Conservation (phyloP, 768 basidiomycete species). For the Rhizopogon rudus region DNA sequence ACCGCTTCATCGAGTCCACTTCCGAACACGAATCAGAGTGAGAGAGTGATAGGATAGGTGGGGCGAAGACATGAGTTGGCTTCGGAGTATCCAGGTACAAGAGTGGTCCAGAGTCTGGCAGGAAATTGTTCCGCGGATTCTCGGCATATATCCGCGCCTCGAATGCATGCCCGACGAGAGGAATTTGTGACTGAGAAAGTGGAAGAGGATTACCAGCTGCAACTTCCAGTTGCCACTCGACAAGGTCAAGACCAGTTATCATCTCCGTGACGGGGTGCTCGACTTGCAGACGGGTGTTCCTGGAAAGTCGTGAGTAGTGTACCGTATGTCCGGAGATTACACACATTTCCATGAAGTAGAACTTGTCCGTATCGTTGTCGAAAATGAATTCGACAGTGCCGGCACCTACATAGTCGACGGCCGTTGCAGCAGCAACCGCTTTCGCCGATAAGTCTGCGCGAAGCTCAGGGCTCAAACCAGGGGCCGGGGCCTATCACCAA, state of each 20-base stretch:
- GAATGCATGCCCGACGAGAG: slow-evolving; percentile 88
- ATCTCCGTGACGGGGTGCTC: slow-evolving; percentile 95
- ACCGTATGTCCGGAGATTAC: slow-evolving; percentile 14
- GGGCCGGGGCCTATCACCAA: slow-evolving; percentile 72
- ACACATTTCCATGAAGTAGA: slow-evolving; percentile 96
- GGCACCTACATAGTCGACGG: slow-evolving; percentile 88
- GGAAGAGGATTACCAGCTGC: slow-evolving; percentile 87
- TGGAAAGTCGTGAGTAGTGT: slow-evolving; percentile 17
- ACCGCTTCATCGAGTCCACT: slow-evolving; percentile 14
- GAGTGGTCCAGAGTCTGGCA: slow-evolving; percentile 85
- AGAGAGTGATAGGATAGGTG: slow-evolving; percentile 20
- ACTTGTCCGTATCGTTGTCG: slow-evolving; percentile 81
- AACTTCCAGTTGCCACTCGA: slow-evolving; percentile 93
- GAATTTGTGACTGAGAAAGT: slow-evolving; percentile 70
- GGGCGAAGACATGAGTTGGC: slow-evolving; percentile 67
- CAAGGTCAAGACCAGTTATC: slow-evolving; percentile 90
- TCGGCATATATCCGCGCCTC: slow-evolving; percentile 96
- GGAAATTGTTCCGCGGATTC: slow-evolving; percentile 88
- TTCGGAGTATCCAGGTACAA: slow-evolving; percentile 77
- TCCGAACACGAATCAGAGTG: background rate
- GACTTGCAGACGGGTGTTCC: slow-evolving; percentile 84
- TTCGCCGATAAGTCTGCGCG: slow-evolving; percentile 79
- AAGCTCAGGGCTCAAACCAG: slow-evolving; percentile 75
- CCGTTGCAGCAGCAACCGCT: slow-evolving; percentile 88
- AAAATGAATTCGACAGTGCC: slow-evolving; percentile 98